These are phyloP conservation scores for Epichloe sibirici DNA, from an alignment of 2,329 filamentous ascomycete genomes.

Conservation along the genomic window DNA sequence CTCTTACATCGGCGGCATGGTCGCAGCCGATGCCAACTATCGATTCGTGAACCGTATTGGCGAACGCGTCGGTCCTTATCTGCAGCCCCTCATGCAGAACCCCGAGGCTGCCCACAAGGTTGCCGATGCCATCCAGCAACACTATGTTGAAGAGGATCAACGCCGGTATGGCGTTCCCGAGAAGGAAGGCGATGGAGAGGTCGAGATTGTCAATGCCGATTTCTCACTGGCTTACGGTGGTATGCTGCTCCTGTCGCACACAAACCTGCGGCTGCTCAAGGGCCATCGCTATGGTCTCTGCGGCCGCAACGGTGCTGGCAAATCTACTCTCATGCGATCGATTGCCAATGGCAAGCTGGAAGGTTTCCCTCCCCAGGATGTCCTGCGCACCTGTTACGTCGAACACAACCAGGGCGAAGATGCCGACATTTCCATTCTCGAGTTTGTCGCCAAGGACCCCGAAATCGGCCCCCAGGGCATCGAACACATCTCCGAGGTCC, in stretches of 20 bases:
- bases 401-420: slow-evolving; percentile 99
- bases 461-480: slow-evolving; percentile 66
- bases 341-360: slow-evolving; percentile 94
- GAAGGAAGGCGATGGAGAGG: slow-evolving; percentile 82
- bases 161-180: slow-evolving; percentile 76
- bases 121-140: slow-evolving; percentile 60
- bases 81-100: slow-evolving; percentile 56
- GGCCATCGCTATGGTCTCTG: slow-evolving; percentile 96
- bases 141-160: slow-evolving; percentile 73
- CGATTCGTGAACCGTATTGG: slow-evolving; percentile 65
- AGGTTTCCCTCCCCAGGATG: slow-evolving; percentile 86
- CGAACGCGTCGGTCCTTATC: slow-evolving; percentile 58
- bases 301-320: slow-evolving; percentile 92
- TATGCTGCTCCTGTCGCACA: slow-evolving; percentile 93
- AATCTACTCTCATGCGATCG: slow-evolving; percentile 97
- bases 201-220: slow-evolving; percentile 93
- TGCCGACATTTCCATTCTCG: slow-evolving; percentile 87
- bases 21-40: slow-evolving; percentile 77
- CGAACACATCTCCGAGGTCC: slow-evolving; percentile 71
- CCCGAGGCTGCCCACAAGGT: slow-evolving; percentile 49
- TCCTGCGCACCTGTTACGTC: slow-evolving; percentile 91
- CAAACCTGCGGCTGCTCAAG: slow-evolving; percentile 86
- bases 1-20: slow-evolving; percentile 69
- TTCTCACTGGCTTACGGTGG: slow-evolving; percentile 97
- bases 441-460: slow-evolving; percentile 85